Evolutionary conservation across 495 filamentous ascomycete species (phyloP), one percentile per base, ranked within the genome.

Genomic region (Aspergillus egyptiacus): DNA sequence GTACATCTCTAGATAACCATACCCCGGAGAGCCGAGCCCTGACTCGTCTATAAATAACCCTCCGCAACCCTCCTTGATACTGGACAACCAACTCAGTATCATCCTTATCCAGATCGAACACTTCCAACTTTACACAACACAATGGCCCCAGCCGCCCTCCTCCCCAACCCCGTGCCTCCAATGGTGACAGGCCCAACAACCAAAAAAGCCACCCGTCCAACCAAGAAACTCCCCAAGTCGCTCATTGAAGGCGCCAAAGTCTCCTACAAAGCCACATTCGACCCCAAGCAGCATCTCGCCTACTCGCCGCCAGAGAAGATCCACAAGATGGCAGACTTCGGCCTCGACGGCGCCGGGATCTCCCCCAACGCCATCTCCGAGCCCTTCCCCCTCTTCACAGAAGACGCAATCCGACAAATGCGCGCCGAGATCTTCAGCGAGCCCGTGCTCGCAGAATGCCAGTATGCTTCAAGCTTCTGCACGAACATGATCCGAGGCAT

Each of bases 331-430:
- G 64, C 68, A 38, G 82, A 86, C 24, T 64, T 85, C 27, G 76
- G 75, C 19, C 60, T 75, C 0, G 68, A 75, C 24, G 69, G 75
- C 36, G 70, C 59, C 18, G 84, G 81, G 2, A 71, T 87, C 15
- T 87, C 84, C 4, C 73, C 78, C 0, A 68, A 82, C 28, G 85
- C 81, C 20, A 82, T 85, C 27, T 82, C 82, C 0, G 80, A 84
- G 55, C 84, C 85, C 0, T 89, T 87, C 61, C 73, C 73, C 9
- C 70, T 87, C 7, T 87, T 89, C 63, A 80, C 79, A 6, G 57
- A 69, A 27, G 81, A 82, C 44, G 83, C 82, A 1, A 69, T 87
- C 30, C 58, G 73, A 49, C 71, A 75, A 48, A 86, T 87, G 75
- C 70, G 84, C 51, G 64, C 69, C 6, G 84, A 89, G 58, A 76